Base-by-base conservation (phyloP, 2,329 filamentous ascomycete species). In the Phoma herbarum region DNA sequence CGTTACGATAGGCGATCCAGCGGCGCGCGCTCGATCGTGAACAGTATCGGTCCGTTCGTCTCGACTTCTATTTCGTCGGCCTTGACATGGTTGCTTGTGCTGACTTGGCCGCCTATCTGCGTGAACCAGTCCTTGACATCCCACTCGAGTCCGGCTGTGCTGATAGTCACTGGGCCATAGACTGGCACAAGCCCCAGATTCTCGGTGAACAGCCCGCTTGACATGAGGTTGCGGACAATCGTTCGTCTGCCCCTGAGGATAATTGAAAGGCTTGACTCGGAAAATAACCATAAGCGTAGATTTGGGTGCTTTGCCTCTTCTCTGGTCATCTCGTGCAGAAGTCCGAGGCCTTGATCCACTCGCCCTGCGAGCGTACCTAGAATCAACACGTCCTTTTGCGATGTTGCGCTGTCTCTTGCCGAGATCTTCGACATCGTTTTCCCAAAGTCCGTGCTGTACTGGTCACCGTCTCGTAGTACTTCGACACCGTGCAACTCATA, bases 311-410 rank as follows among this genome's bases (percentile, higher is more conserved):
- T 67, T 16, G 62, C 66, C 55, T 82, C 78, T 66, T 83, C 84
- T 58, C 81, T 78, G 57, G 84, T 93, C 44, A 98, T 83, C 73
- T 97, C 91, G 74, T 97, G 92, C 51, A 99, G 84, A 69, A 96
- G 88, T 57, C 92, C 93, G 46, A 99, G 84, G 1, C 90, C 94
- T 75, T 99, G 95, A 77, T 99, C 95, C 16, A 98, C 90, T 28
- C 95, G 88, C 7, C 95, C 95, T 42, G 92, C 92, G 0, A 98
- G 84, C 2, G 93, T 92, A 39, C 94, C 93, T 7, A 97, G 80
- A 35, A 91, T 88, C 12, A 97, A 82, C n/a, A 97, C 87, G 70
- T 94, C 64, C 46, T 84, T 84, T 16, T 54, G 59, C 16, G 52
- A 53, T 16, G 57, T 49, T 29, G 60, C 62, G 23, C 61, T 50